These are phyloP conservation scores for Pichia norvegensis DNA, from an alignment of 1,139 yeast species.

Conservation along the genomic window DNA sequence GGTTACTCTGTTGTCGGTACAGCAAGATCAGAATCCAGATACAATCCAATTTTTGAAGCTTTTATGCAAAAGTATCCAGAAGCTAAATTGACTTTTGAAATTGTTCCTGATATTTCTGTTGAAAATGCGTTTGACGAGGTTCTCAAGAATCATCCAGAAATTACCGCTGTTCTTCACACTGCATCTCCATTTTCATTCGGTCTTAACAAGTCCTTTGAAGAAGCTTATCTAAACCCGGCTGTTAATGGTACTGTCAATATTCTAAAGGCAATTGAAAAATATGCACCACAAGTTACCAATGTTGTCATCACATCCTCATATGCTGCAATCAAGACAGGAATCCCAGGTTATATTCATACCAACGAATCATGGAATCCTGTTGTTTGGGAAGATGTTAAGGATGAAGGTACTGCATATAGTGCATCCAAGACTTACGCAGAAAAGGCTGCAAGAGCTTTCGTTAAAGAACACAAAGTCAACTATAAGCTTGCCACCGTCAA, in stretches of 20 bases:
- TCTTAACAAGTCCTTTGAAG: slow-evolving; percentile 15
- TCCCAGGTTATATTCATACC: slow-evolving; percentile 11
- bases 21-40: slow-evolving; percentile 31
- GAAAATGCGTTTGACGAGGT: slow-evolving; percentile 36
- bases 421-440: slow-evolving; percentile 50
- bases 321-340: slow-evolving; percentile 34
- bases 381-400: slow-evolving; percentile 28
- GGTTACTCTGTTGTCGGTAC: slow-evolving; percentile 32
- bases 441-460: slow-evolving; percentile 47
- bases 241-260: slow-evolving; percentile 42
- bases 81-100: slow-evolving; percentile 27
- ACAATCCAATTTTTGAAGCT: slow-evolving; percentile 20
- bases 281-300: slow-evolving; percentile 41
- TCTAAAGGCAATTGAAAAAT: slow-evolving; percentile 34
- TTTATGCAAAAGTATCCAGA: slow-evolving; percentile 25
- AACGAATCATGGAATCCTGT: slow-evolving; percentile 38
- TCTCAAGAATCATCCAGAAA: slow-evolving; percentile 39
- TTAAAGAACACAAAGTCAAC: slow-evolving; percentile 31
- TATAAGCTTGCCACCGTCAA: slow-evolving; percentile 39
- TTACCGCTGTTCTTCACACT: slow-evolving; percentile 50
- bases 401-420: slow-evolving; percentile 33
- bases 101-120: slow-evolving; percentile 31
- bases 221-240: slow-evolving; percentile 37
- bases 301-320: slow-evolving; percentile 52
- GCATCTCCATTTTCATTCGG: slow-evolving; percentile 43